Base-by-base conservation (phyloP, 805 yeast genomes). In the Saccharomycopsis javanensis region DNA sequence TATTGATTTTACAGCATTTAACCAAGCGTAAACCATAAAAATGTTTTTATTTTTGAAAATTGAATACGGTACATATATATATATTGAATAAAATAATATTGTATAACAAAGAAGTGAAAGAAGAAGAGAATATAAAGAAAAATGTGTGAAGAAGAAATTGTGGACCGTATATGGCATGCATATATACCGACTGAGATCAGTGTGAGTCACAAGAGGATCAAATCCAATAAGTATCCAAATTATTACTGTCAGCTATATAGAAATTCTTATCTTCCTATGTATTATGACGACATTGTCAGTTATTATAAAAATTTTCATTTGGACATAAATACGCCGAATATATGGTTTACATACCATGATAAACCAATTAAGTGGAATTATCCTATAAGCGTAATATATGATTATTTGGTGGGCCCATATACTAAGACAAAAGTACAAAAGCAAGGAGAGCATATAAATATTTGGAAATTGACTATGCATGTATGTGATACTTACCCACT, bases 281-380 rank as follows among this genome's bases (percentile, higher is more conserved):
- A 73, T 54, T 70, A 75, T 54, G 67, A 70, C 0, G 61, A 61
- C 7, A 67, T 28, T 25, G 8, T 23, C 13, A 34, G 28, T 7
- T 20, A 34, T 25, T 34, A 15, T 25, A 28, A 23, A 3, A 27
- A 10, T 7, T 18, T 25, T 8, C 25, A 31, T 11, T 15, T 48
- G 4, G 50, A 38, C 7, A 45, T 56, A 13, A 27, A 37, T 6
- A 15, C 30, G 23, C 37, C 30, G 25, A 66, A 67, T 1, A 74
- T 82, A 70, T 89, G 96, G 96, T 73, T 88, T 35, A 88, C 81
- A 61, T 78, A 73, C 65, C 84, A 83, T 33, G 76, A 71, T 4
- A 81, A 75, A 1, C 89, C 94, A 0, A 60, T 90, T 31, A 75
- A 78, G 53, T 89, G 97, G 96, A 81, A 86, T 62, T 72, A 80